Evolutionary conservation across 2,329 filamentous ascomycete species (phyloP), one percentile per base, ranked within the genome.

Genomic region (Sporothrix mexicana): DNA sequence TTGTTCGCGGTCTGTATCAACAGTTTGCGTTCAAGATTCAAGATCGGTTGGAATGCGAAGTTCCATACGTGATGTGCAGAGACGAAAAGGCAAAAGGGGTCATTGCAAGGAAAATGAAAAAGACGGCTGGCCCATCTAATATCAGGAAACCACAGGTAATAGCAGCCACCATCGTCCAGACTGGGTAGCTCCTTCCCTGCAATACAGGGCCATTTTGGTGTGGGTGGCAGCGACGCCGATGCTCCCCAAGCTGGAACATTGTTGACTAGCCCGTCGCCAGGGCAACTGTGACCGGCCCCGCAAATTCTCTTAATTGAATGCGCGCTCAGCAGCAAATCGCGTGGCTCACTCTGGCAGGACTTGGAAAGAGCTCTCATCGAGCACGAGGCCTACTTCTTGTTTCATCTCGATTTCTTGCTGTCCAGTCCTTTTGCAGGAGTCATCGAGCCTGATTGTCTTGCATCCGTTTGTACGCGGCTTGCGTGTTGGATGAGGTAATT

Each of bases 231-330:
- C 57, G 45, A 66, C 69, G 61, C 62, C 55, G 59, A 51, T 43
- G 59, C 47, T 57, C 13, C 12, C 17, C 10, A 45, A 13, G 36
- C 47, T 45, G 66, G 17, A 47, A 17, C 53, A 23, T 69, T 72
- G 66, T 72, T 72, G 66, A 72, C 71, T 72, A 64, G 55, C 3
- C n/a, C 43, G 64, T 72, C 55, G 57, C 71, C 66, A 17, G 45
- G 71, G 71, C 71, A 72, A 72, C 71, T 59, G 23, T 61, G 41
- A 30, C 25, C 25, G 2, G 53, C 66, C 23, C 64, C 64, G 53
- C 53, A 66, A 62, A 51, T 25, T 15, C 57, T 45, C 43, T 61
- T 70, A 49, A 59, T 61, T 57, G 68, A 55, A 61, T 70, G 68
- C 69, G 55, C 69, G 43, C 20, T 45, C 17, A 20, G 41, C 55